phyloP scores from a whole-genome alignment of 345 rosid genomes.

The Passiflora organensis region DNA sequence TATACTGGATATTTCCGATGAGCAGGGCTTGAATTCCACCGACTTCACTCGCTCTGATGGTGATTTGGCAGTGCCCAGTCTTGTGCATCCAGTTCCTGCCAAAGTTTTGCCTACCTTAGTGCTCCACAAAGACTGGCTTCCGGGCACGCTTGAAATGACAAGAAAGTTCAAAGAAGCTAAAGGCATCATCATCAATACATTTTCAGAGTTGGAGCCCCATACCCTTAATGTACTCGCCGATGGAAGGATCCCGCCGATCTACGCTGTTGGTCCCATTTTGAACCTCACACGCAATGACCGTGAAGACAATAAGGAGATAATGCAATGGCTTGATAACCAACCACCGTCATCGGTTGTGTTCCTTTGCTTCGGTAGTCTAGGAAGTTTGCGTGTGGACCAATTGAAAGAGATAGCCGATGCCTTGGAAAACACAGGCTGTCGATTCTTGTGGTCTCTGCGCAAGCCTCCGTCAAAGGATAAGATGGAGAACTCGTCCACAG shows the following conservation, averaged over 20 bases:
- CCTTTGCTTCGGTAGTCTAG: conserved; percentile 53
- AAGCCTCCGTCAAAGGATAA: not conserved
- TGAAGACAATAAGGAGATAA: conserved; percentile 9
- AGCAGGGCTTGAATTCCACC: not conserved
- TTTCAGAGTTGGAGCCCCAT: not conserved
- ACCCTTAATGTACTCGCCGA: not conserved
- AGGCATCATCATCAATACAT: not conserved
- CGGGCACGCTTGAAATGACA: not conserved
- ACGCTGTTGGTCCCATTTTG: not conserved
- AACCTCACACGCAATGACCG: conserved; percentile 9
- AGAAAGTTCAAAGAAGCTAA: not conserved
- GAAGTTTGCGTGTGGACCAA: not conserved
- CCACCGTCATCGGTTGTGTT: conserved; percentile 43
- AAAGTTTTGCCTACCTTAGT: not conserved
- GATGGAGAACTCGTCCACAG: not conserved
- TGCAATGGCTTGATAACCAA: conserved; percentile 47
- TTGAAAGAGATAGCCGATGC: not conserved
- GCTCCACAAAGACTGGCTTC: not conserved
- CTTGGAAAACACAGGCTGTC: not conserved
- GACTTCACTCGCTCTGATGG: not conserved
- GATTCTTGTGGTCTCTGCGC: not conserved
- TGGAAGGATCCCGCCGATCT: not conserved
- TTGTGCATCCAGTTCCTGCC: not conserved
- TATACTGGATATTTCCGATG: not conserved
- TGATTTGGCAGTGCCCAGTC: not conserved